Base-by-base conservation (phyloP, 805 yeast genomes). In the Starmerella vitae region DNA sequence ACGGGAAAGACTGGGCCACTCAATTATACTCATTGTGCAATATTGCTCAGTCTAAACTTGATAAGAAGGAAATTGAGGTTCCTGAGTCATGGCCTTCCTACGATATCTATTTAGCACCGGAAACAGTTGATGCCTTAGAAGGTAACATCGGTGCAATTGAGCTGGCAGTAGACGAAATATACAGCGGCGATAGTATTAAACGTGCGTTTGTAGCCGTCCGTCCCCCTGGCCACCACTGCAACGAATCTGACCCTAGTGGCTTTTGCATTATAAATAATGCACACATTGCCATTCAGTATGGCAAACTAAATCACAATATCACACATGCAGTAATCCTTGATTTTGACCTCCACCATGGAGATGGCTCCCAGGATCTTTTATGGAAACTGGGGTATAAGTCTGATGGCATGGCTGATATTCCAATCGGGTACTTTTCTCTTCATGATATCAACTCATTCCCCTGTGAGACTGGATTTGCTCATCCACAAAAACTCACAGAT, bases 211-310 rank as follows among this genome's bases (percentile, higher is more conserved):
- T 76, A 0, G 74, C 75, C 1, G 70, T 80, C 30, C 63, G 91
- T 36, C 91, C 91, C 1, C 91, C 93, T 1, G 94, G 94, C 3
- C 93, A 82, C 54, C 94, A 82, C 57, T 76, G 84, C 19, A 91
- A 80, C 51, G 78, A 84, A 0, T 74, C 78, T 41, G 68, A 73
- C n/a, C 93, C 93, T 0, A 75, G 85, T 19, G 94, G 94, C 3
- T 82, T 82, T 54, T 82, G 93, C 56, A 58, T 83, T 34, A 64
- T 82, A 37, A 82, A 82, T 59, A 82, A 82, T 52, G 93, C 78
- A 0, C 93, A 82, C 43, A 72, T 83, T 25, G 83, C 79, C 2
- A 73, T 79, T 20, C 86, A 80, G 51, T 82, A 82, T 53, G 93
- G 93, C 1, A 68, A 65, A 38, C 70, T 63, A 31, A 56, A 63